phyloP scores from a whole-genome alignment of 495 filamentous ascomycete species.

The Aspergillus conjunctus region DNA sequence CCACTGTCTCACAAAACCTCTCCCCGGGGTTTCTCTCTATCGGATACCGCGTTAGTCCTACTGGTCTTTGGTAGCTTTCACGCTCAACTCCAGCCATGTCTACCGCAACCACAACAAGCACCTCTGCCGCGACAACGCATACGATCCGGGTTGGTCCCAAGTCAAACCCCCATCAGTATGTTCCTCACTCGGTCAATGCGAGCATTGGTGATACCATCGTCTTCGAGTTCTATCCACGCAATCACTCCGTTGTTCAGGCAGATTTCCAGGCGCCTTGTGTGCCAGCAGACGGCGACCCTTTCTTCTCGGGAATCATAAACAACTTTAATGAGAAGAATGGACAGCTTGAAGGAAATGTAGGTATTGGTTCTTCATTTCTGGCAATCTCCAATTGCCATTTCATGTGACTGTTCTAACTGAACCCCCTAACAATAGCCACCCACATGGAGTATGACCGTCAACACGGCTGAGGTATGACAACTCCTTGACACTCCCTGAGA shows the following conservation, averaged over 20 bases:
- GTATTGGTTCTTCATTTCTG: conserved; percentile 15
- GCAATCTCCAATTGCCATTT: no score
- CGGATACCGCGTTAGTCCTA: no score
- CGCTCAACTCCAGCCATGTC: conserved; percentile 3
- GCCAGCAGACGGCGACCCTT: conserved; percentile 43
- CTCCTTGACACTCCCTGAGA: no score
- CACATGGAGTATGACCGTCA: conserved; percentile 39
- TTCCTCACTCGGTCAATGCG: conserved; percentile 54
- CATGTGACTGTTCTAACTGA: no score
- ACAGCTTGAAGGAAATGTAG: conserved; percentile 35
- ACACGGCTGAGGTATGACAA: conserved; percentile 39
- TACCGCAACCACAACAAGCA: conserved; percentile 22
- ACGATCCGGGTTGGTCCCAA: conserved; percentile 53
- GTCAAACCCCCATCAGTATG: conserved; percentile 48
- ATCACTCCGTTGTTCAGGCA: conserved; percentile 63
- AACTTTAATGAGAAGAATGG: conserved; percentile 34
- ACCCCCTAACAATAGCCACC: conserved; percentile 36
- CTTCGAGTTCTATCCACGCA: conserved; percentile 63
- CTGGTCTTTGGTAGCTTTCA: no score
- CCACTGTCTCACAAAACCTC: no score
- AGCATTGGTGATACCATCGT: conserved; percentile 55
- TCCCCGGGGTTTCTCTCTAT: no score
- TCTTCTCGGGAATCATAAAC: conserved; percentile 43
- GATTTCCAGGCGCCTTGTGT: conserved; percentile 60
- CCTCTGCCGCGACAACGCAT: conserved; percentile 40